A percentile compares a stretch with the other conserved stretches of the same genome.
These are phyloP conservation scores for Alternaria sp. DNA, from an alignment of 2,329 filamentous ascomycete species.

Conservation along the genomic window DNA sequence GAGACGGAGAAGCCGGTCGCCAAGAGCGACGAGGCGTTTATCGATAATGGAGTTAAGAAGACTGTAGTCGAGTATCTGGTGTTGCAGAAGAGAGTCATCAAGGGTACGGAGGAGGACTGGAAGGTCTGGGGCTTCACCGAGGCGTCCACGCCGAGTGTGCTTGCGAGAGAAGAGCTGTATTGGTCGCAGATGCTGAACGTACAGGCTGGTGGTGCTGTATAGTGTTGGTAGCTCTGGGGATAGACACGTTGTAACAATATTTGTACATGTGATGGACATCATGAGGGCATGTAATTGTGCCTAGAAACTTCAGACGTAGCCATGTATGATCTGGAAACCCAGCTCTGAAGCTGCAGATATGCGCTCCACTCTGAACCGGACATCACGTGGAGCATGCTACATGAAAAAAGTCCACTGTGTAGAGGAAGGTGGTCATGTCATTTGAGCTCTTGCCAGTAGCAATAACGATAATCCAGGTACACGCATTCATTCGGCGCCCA, in stretches of 20 bases:
- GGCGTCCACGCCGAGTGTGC: conserved; percentile 51
- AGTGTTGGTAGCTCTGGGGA: not conserved
- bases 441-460: conserved; percentile 3
- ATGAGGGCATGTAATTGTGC: not conserved
- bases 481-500: conserved; percentile 3
- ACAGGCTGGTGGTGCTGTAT: conserved; percentile 17
- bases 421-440: not conserved
- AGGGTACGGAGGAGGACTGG: conserved; percentile 61
- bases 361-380: not conserved
- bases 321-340: not conserved
- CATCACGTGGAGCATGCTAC: not conserved
- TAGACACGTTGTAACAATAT: conserved; percentile 20
- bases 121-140: conserved; percentile 68
- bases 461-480: not conserved
- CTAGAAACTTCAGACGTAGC: not conserved
- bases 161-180: conserved; percentile 31
- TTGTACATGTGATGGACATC: conserved; percentile 10
- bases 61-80: conserved; percentile 69
- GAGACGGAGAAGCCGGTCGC: not conserved
- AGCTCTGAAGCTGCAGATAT: not conserved
- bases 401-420: not conserved
- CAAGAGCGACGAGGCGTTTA: not conserved
- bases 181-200: conserved; percentile 25
- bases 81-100: conserved; percentile 59
- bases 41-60: conserved; percentile 8